These are phyloP conservation scores for Xylaria sp. DNA, from an alignment of 2,329 filamentous ascomycete species.

Conservation along the genomic window DNA sequence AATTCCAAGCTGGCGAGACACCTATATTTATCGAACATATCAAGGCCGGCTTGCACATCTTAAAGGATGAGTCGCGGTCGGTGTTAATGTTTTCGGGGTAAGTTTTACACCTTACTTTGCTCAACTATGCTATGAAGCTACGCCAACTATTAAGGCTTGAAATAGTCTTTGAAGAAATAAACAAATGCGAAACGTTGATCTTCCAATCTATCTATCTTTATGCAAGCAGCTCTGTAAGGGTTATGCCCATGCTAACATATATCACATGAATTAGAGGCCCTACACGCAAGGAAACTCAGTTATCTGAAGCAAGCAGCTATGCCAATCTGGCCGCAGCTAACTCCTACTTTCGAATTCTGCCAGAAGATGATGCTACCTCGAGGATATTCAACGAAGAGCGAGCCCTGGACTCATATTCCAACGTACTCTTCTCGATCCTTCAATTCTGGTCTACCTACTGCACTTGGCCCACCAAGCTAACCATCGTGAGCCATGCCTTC, in stretches of 20 bases:
- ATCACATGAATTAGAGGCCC: slow-evolving; percentile 61
- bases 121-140: neutral
- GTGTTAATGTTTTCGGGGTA: slow-evolving; percentile 80
- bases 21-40: slow-evolving; percentile 83
- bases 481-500: slow-evolving; percentile 76
- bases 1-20: slow-evolving; percentile 82
- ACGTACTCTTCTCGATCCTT: slow-evolving; percentile 79
- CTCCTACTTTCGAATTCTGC: slow-evolving; percentile 57
- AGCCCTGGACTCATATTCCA: slow-evolving; percentile 88
- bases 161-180: neutral
- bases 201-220: slow-evolving; percentile 12
- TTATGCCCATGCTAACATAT: slow-evolving; percentile 18
- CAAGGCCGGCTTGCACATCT: slow-evolving; percentile 67
- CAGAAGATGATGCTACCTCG: slow-evolving; percentile 25
- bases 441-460: slow-evolving; percentile 64
- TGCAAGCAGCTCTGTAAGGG: neutral
- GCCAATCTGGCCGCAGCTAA: slow-evolving; percentile 62
- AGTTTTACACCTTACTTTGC: slow-evolving; percentile 36
- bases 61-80: slow-evolving; percentile 59
- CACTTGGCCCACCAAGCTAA: slow-evolving; percentile 67
- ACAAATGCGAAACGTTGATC: neutral
- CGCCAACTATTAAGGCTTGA: slow-evolving; percentile 5
- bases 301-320: slow-evolving; percentile 74
- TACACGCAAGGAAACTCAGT: slow-evolving; percentile 66
- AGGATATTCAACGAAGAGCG: slow-evolving; percentile 72